Evolutionary conservation across 2,329 filamentous ascomycete genomes (phyloP).

Genomic region (Pseudodiploospora longispora): DNA sequence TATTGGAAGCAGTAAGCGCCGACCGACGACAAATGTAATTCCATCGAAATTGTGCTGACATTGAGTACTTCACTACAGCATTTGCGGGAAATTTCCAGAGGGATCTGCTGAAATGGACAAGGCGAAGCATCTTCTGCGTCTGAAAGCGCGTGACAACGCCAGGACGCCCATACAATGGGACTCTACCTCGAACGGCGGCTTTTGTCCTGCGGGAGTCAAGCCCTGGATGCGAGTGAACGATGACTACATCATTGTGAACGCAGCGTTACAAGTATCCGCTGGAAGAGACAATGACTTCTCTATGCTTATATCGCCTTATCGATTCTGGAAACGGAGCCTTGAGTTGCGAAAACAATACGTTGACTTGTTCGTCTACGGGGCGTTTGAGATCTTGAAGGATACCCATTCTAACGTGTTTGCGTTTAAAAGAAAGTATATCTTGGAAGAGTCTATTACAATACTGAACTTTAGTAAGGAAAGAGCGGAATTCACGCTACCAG

Average conservation of each 20-base stretch:
- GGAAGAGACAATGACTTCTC: slow-evolving; percentile 42
- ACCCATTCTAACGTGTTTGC: no score
- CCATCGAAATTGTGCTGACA: no score
- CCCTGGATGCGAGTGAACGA: slow-evolving; percentile 66
- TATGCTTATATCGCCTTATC: no score
- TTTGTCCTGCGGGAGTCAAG: slow-evolving; percentile 35
- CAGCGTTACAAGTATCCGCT: slow-evolving; percentile 33
- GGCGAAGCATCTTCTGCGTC: slow-evolving; percentile 50
- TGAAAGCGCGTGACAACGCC: slow-evolving; percentile 56
- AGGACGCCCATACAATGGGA: slow-evolving; percentile 63
- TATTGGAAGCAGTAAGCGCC: slow-evolving; percentile 37
- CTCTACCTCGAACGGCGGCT: slow-evolving; percentile 49
- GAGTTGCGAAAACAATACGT: slow-evolving; percentile 43
- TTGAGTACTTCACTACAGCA: no score
- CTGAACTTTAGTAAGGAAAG: no score
- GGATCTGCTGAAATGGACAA: slow-evolving; percentile 45
- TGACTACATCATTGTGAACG: slow-evolving; percentile 48
- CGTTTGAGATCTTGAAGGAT: slow-evolving; percentile 45
- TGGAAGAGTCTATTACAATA: no score
- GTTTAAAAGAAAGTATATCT: no score
- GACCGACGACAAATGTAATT: slow-evolving; percentile 36
- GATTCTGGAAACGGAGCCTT: slow-evolving; percentile 51
- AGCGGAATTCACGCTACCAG: no score
- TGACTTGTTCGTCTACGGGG: slow-evolving; percentile 54
- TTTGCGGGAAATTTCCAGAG: no score